phyloP scores from a whole-genome alignment of 1,284 basidiomycete species.

The Boletus smithii region DNA sequence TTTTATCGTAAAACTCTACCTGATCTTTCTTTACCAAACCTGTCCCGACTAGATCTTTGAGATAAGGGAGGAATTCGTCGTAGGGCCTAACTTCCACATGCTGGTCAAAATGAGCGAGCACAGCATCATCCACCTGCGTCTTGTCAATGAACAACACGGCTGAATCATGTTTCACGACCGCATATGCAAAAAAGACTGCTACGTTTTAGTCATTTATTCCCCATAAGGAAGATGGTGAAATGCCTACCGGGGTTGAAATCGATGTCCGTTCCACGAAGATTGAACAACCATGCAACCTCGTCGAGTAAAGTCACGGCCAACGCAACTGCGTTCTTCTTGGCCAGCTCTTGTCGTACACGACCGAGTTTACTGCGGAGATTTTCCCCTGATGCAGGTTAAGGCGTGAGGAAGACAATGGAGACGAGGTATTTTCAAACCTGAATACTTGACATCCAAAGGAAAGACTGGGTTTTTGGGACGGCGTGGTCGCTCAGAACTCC shows the following conservation, averaged over 20 bases:
- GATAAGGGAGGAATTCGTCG: slow-evolving; percentile 58
- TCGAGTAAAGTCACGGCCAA: slow-evolving; percentile 81
- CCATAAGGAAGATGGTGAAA: not conserved
- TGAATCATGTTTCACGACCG: slow-evolving; percentile 68
- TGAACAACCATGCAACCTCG: slow-evolving; percentile 93
- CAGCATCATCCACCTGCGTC: slow-evolving; percentile 57
- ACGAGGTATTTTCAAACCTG: slow-evolving; percentile 38
- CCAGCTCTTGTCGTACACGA: slow-evolving; percentile 62
- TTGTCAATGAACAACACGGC: slow-evolving; percentile 75
- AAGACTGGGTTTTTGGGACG: slow-evolving; percentile 72
- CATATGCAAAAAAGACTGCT: slow-evolving; percentile 91
- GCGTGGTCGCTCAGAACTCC: slow-evolving; percentile 67
- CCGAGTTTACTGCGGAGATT: slow-evolving; percentile 64
- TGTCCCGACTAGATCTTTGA: slow-evolving; percentile 50
- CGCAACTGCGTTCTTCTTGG: slow-evolving; percentile 62
- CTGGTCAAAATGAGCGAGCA: slow-evolving; percentile 56
- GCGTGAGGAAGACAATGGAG: slow-evolving; percentile 14
- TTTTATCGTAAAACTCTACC: slow-evolving; percentile 25
- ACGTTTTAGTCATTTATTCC: not conserved
- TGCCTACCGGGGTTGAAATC: slow-evolving; percentile 77
- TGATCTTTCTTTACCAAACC: slow-evolving; percentile 46
- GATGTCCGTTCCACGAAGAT: slow-evolving; percentile 90
- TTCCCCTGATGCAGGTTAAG: slow-evolving; percentile 46
- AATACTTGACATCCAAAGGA: slow-evolving; percentile 67
- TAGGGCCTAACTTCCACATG: slow-evolving; percentile 74